Conservation (phyloP, 805 yeast genomes). For the Lipomyces kockii region DNA sequence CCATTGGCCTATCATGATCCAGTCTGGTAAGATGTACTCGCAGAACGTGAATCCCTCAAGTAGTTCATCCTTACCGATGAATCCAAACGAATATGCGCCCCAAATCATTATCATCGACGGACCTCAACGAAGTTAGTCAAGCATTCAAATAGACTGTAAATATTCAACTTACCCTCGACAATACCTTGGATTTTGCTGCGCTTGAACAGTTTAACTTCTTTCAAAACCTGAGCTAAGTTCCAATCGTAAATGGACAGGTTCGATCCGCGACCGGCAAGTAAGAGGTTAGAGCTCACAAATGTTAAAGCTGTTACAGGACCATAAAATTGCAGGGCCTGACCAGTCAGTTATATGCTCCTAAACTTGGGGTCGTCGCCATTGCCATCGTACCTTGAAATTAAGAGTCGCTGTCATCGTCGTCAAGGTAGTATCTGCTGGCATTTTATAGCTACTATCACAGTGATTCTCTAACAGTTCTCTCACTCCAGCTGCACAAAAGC, state of each 20-base stretch:
- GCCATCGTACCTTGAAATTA: not conserved
- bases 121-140: constrained; percentile 7
- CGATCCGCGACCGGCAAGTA: constrained; percentile 77
- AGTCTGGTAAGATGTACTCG: constrained; percentile 62
- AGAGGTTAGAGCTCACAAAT: constrained; percentile 47
- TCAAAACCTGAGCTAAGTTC: constrained; percentile 47
- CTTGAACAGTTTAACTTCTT: constrained; percentile 56
- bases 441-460: not conserved
- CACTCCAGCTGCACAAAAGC: not conserved
- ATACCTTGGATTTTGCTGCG: constrained; percentile 86
- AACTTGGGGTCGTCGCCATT: not conserved
- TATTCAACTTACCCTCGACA: constrained; percentile 42
- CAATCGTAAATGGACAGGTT: constrained; percentile 59
- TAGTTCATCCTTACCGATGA: constrained; percentile 48
- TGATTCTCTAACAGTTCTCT: not conserved
- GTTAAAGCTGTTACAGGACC: constrained; percentile 76
- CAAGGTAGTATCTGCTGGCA: not conserved
- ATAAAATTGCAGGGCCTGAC: constrained; percentile 38
- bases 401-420: not conserved
- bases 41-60: constrained; percentile 35
- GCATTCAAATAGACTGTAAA: not conserved
- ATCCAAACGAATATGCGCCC: constrained; percentile 74
- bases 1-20: constrained; percentile 73
- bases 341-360: not conserved
- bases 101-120: constrained; percentile 51